These are phyloP conservation scores for Lactarius indigo DNA, from an alignment of 768 basidiomycete genomes.

Conservation along the genomic window DNA sequence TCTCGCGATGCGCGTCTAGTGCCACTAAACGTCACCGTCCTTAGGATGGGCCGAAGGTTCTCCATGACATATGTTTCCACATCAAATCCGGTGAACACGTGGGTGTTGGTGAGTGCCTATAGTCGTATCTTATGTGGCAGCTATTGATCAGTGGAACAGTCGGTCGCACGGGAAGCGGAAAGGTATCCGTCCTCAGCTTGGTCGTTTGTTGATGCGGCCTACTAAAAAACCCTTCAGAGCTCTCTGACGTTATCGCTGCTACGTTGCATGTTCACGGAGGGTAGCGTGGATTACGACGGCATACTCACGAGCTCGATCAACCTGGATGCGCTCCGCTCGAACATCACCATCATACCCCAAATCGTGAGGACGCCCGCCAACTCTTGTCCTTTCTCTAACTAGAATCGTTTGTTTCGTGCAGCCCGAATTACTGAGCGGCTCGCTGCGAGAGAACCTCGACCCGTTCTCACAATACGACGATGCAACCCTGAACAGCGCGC, in stretches of 20 bases:
- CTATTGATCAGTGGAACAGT: conserved; percentile 33
- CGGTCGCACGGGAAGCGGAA: conserved; percentile 58
- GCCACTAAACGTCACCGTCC: conserved; percentile 32
- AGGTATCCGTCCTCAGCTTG: conserved; percentile 29
- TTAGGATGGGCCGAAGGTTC: conserved; percentile 51
- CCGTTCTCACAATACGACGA: too few species aligned
- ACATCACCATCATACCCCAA: conserved; percentile 60
- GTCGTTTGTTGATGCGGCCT: neutral
- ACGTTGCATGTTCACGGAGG: conserved; percentile 51
- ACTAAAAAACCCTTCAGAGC: conserved; percentile 32
- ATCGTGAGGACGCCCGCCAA: conserved; percentile 34
- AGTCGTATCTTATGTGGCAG: too few species aligned
- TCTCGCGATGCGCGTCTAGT: too few species aligned
- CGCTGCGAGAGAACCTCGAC: conserved; percentile 55
- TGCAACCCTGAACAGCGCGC: too few species aligned
- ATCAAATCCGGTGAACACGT: conserved; percentile 56
- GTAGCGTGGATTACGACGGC: conserved; percentile 51
- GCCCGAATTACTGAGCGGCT: conserved; percentile 53
- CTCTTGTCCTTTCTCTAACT: neutral
- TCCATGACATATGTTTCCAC: conserved; percentile 48
- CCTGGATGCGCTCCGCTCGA: conserved; percentile 47
- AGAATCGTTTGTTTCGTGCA: conserved; percentile 13
- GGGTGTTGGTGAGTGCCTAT: conserved; percentile 51
- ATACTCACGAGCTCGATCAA: conserved; percentile 45
- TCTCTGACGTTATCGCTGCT: conserved; percentile 51